A percentile compares a stretch with the other conserved stretches of the same genome.
phyloP scores from a whole-genome alignment of 2,329 filamentous ascomycete species.

The Fonsecaea pugnacius region DNA sequence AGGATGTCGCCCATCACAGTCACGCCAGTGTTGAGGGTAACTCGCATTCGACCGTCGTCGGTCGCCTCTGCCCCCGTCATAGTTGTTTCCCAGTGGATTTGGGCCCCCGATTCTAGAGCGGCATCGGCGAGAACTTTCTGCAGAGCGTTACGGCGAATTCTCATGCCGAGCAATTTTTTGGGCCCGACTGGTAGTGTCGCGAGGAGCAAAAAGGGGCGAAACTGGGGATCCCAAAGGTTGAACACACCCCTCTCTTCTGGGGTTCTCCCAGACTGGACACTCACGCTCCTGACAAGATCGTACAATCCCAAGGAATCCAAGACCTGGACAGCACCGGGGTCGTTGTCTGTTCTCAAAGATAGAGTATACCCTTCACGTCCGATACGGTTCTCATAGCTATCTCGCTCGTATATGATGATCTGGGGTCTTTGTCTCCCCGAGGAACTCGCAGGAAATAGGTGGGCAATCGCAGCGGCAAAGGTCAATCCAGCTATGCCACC shows the following conservation, averaged over 20 bases:
- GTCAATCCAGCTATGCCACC: constrained; percentile 52
- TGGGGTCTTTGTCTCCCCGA: constrained; percentile 37
- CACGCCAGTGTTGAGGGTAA: constrained; percentile 23
- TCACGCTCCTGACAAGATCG: constrained; percentile 30
- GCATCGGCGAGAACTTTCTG: constrained; percentile 29
- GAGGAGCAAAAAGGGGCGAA: constrained; percentile 15
- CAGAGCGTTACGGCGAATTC: constrained; percentile 32
- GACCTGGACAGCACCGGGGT: constrained; percentile 37
- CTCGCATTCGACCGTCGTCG: constrained; percentile 15
- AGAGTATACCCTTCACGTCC: constrained; percentile 40
- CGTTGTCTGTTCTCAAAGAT: constrained; percentile 38
- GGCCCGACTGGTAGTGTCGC: constrained; percentile 1
- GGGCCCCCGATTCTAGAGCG: constrained; percentile 37
- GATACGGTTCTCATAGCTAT: constrained; percentile 40
- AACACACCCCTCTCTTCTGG: constrained; percentile 25
- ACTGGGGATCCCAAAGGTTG: constrained; percentile 34
- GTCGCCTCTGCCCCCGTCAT: constrained; percentile 24
- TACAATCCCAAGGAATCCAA: constrained; percentile 38
- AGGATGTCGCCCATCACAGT: constrained; percentile 45
- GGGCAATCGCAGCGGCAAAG: constrained; percentile 49
- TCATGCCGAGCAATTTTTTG: constrained; percentile 23
- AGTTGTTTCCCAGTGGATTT: constrained; percentile 30
- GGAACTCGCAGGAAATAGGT: constrained; percentile 44
- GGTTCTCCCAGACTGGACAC: constrained; percentile 24
- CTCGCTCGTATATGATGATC: constrained; percentile 52